phyloP scores from a whole-genome alignment of 2,329 filamentous ascomycete species.

The Chaetomium globosum region DNA sequence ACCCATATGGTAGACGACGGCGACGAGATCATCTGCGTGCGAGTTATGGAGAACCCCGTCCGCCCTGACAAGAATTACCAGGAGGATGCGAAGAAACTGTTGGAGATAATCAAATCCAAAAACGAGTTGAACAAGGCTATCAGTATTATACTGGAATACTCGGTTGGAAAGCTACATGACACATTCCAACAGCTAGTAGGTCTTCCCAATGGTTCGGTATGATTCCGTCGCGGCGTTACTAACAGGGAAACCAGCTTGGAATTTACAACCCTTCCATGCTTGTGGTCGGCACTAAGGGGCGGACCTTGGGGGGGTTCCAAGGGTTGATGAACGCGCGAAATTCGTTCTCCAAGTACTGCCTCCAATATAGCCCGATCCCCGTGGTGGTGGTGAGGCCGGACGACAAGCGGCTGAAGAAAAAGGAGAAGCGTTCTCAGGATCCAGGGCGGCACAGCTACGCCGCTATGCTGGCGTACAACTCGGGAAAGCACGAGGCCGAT shows the following conservation, averaged over 20 bases:
- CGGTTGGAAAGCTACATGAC: constrained; percentile 84
- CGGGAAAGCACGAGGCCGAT: constrained; percentile 61
- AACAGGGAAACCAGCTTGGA: constrained; percentile 64
- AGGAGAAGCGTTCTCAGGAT: constrained; percentile 79
- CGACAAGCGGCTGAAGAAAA: constrained; percentile 86
- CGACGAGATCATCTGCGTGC: constrained; percentile 87
- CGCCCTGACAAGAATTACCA: constrained; percentile 72
- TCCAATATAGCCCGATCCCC: constrained; percentile 89
- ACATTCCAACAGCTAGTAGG: constrained; percentile 88
- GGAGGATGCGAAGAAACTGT: constrained; percentile 71
- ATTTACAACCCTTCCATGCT: constrained; percentile 91
- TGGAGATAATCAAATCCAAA: constrained; percentile 76
- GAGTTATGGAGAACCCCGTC: constrained; percentile 82
- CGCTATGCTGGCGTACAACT: constrained; percentile 69
- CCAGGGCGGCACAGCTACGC: constrained; percentile 74
- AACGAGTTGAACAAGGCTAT: constrained; percentile 80
- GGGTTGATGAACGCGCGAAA: constrained; percentile 76
- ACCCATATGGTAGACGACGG: constrained; percentile 92
- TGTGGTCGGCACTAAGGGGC: constrained; percentile 84
- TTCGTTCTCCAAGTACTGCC: constrained; percentile 90
- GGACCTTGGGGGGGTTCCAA: constrained; percentile 82
- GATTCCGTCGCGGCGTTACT: neutral
- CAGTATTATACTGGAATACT: constrained; percentile 81
- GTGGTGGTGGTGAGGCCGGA: constrained; percentile 89
- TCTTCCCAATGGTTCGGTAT: constrained; percentile 26